Evolutionary conservation across 768 basidiomycete genomes (phyloP).

Genomic region (Tulasnella sp.): DNA sequence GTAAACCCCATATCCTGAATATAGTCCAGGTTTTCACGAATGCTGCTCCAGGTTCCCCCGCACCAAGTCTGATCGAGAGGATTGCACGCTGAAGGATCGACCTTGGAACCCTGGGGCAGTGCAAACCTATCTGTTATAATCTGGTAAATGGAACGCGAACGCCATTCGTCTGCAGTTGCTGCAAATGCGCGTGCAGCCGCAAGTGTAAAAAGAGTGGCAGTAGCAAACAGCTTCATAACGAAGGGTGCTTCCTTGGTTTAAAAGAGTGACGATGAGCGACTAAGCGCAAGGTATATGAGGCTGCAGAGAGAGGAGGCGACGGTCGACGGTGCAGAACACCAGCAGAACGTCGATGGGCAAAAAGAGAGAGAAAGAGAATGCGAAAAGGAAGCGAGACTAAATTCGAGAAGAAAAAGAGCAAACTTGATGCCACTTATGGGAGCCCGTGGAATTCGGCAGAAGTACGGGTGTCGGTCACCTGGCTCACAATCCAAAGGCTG

Average conservation of each 20-base stretch:
- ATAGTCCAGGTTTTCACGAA: slow-evolving; percentile 70
- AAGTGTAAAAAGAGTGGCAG: slow-evolving; percentile 16
- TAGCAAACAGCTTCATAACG: neutral
- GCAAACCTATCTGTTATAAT: slow-evolving; percentile 68
- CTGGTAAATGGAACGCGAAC: slow-evolving; percentile 72
- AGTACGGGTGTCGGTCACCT: no score
- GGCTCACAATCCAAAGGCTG: no score
- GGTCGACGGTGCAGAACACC: neutral
- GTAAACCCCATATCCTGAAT: slow-evolving; percentile 36
- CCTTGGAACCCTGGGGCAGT: slow-evolving; percentile 41
- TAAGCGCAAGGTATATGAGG: neutral
- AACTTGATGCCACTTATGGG: no score
- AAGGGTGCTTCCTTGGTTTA: neutral
- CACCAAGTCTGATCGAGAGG: slow-evolving; percentile 55
- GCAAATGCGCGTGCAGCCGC: slow-evolving; percentile 29
- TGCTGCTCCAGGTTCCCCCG: slow-evolving; percentile 69
- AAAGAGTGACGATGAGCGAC: neutral
- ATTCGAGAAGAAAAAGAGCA: neutral
- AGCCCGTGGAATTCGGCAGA: no score
- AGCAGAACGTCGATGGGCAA: slow-evolving; percentile 16
- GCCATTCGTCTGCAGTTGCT: slow-evolving; percentile 62
- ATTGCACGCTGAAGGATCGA: slow-evolving; percentile 38
- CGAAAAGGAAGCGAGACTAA: slow-evolving; percentile 21
- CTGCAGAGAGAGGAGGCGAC: neutral
- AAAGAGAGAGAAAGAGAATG: slow-evolving; percentile 22